Conservation (phyloP, 208 protist genomes). For the Trypanosoma lewisi region DNA sequence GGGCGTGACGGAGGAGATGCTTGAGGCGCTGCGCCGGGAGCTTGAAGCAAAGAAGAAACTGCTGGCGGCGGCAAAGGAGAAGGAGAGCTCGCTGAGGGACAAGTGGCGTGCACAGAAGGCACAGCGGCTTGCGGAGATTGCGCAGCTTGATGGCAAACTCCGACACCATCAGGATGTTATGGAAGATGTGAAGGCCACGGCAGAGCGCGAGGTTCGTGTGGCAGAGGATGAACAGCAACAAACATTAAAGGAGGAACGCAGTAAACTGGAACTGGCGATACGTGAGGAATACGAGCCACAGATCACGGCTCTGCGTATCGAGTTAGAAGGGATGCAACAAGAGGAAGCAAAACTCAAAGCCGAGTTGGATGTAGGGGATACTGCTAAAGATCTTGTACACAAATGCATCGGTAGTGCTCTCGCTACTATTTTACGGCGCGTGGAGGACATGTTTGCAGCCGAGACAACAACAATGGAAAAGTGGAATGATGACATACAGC, state of each 20-base stretch:
- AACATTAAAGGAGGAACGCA: conserved; percentile 40
- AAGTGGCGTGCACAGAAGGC: conserved; percentile 66
- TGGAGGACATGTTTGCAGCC: conserved; percentile 53
- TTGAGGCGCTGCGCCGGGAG: conserved; percentile 53
- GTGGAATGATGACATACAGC: conserved; percentile 56
- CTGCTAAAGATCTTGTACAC: conserved; percentile 39
- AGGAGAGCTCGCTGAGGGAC: conserved; percentile 54
- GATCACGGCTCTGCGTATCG: conserved; percentile 34
- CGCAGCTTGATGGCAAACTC: conserved; percentile 59
- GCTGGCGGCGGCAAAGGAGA: conserved; percentile 41
- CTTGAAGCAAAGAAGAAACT: conserved; percentile 63
- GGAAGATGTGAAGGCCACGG: conserved; percentile 53
- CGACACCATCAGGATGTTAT: conserved; percentile 41
- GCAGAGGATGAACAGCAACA: conserved; percentile 53
- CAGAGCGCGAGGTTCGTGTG: conserved; percentile 45
- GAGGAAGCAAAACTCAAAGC: conserved; percentile 52
- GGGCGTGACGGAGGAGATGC: conserved; percentile 34
- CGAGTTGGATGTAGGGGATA: conserved; percentile 41
- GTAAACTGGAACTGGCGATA: conserved; percentile 44
- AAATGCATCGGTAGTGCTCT: conserved; percentile 54
- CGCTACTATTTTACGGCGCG: conserved; percentile 41
- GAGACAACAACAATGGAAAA: conserved; percentile 24
- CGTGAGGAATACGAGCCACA: conserved; percentile 49
- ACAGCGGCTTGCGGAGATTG: conserved; percentile 65
- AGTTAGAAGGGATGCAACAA: conserved; percentile 37